Conservation (phyloP, 352 stramenopile species). For the Globisporangium takayamanum region DNA sequence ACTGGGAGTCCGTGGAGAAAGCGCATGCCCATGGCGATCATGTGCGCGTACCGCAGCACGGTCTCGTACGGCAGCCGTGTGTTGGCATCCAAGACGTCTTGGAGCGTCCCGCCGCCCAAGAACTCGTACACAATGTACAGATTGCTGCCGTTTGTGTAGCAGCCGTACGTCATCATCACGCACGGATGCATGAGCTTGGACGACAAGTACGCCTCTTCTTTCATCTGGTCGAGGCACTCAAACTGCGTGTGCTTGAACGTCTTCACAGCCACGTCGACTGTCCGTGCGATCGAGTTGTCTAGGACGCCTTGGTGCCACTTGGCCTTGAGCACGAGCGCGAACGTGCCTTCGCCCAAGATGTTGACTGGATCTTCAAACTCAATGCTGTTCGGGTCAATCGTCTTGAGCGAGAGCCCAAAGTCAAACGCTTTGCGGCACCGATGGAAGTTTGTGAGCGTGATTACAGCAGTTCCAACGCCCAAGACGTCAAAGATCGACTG, state of each 20-base stretch:
- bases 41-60: constrained; percentile 64
- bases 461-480: constrained; percentile 52
- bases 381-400: constrained; percentile 66
- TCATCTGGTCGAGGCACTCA: constrained; percentile 70
- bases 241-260: constrained; percentile 78
- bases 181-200: constrained; percentile 73
- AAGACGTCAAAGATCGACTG: constrained; percentile 69
- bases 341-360: constrained; percentile 77
- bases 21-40: constrained; percentile 78
- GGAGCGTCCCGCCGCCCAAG: constrained; percentile 70
- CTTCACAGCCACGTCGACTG: constrained; percentile 72
- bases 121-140: constrained; percentile 83
- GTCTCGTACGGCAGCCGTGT: constrained; percentile 50
- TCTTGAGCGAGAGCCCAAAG: constrained; percentile 72
- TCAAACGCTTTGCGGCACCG: constrained; percentile 67
- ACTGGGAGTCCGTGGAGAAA: constrained; percentile 70
- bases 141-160: constrained; percentile 72
- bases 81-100: constrained; percentile 59
- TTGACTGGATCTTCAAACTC: constrained; percentile 75
- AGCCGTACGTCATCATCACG: constrained; percentile 83
- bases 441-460: constrained; percentile 75
- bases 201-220: constrained; percentile 76
- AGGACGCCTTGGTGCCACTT: constrained; percentile 54
- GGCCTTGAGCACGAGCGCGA: constrained; percentile 69
- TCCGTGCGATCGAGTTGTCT: constrained; percentile 34